A percentile compares a stretch with the other conserved stretches of the same genome.
Evolutionary conservation across 179 eudicot species (phyloP).

Genomic region (Heliamphora pulchella): DNA sequence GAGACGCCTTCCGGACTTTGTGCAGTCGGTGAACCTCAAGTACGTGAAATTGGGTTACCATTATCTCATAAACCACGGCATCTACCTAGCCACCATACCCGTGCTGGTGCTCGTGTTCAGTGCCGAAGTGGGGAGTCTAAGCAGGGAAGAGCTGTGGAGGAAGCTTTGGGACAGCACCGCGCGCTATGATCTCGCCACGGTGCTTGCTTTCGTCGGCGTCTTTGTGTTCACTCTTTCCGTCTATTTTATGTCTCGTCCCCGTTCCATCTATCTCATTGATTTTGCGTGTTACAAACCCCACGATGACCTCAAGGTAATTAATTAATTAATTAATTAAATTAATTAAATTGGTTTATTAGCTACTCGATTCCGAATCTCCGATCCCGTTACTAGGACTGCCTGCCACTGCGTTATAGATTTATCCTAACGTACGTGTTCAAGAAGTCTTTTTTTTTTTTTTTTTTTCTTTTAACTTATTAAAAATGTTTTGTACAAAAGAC

Average conservation of each 20-base stretch:
- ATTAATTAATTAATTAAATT: too few species aligned
- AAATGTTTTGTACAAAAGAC: too few species aligned
- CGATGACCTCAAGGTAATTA: constrained; percentile 71
- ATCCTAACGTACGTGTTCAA: too few species aligned
- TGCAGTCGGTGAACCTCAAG: constrained; percentile 81
- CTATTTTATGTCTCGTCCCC: constrained; percentile 68
- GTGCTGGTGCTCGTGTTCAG: constrained; percentile 54
- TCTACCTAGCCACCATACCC: constrained; percentile 71
- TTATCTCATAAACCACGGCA: constrained; percentile 65
- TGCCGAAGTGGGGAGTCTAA: constrained; percentile 64
- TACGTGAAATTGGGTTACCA: constrained; percentile 89
- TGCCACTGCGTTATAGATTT: too few species aligned
- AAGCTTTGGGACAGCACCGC: constrained; percentile 46
- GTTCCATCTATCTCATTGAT: constrained; percentile 68
- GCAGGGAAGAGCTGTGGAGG: constrained; percentile 61
- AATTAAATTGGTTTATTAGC: too few species aligned
- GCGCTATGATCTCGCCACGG: constrained; percentile 55
- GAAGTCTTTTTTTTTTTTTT: too few species aligned
- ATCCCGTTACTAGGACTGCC: too few species aligned
- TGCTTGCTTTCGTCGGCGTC: constrained; percentile 59
- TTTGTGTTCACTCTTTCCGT: constrained; percentile 59
- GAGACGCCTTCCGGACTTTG: constrained; percentile 61
- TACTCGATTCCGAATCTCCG: too few species aligned
- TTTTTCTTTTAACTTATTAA: too few species aligned
- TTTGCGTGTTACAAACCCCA: constrained; percentile 75